Evolutionary conservation across 305 asterid species (phyloP), one percentile per base, ranked within the genome.

Genomic region (Galium porrigens): DNA sequence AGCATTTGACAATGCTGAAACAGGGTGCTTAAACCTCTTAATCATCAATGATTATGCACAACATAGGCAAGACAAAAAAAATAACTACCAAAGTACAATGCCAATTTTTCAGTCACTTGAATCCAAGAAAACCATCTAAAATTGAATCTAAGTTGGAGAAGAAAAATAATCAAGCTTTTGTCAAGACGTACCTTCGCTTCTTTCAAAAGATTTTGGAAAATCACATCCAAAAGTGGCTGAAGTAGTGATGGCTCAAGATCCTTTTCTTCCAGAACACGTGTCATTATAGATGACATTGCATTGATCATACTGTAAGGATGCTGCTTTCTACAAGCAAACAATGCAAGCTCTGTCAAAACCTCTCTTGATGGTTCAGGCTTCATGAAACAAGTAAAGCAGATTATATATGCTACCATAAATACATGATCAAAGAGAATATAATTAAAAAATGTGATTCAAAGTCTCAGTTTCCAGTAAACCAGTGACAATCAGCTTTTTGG

Each of bases 181-280:
- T 54, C 41, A 48, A 60, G 36, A 60, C 52, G 58, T 66, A 85
- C 97, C 91, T 86, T 79, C 54, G 72, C 70, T 70, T 84, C 89
- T 75, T 78, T 80, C 73, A 88, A 68, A 74, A 90, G 80, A 79
- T 85, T 86, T 76, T 76, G 87, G 70, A 90, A 75, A 74, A 90
- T 74, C 80, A 88, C 82, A 69, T 86, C 96, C 72, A 82, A 60
- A 67, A 90, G 89, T 53, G 82, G 77, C 66, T 74, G 78, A 32
- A 64, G 70, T 56, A 49, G 52, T 71, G 68, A 74, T 70, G 77
- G 73, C 68, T 76, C 85, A 36, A 72, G 68, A 60, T 78, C 80
- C 61, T 79, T 59, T 68, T 79, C 90, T 74, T 81, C 88, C 81
- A 88, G 71, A 72, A 83, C 75, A 56, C 70, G 76, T 66, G 76